These are phyloP conservation scores for Flaveria robusta DNA, from an alignment of 129 eudicot species.

Conservation along the genomic window DNA sequence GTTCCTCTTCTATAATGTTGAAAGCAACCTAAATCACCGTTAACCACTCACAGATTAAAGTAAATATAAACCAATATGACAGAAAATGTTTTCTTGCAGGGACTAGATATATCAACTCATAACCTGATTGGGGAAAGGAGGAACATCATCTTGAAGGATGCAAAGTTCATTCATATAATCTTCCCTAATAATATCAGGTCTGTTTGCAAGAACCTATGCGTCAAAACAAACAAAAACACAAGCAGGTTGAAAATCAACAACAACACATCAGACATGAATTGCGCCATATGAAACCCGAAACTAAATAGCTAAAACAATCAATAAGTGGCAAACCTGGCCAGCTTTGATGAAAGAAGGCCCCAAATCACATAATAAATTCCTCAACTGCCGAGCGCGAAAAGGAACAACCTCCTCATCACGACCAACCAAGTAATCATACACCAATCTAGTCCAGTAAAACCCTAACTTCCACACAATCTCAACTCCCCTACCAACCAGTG, in stretches of 20 bases:
- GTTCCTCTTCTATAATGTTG: conserved; percentile 94
- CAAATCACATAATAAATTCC: conserved; percentile 77
- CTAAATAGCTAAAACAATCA: background rate
- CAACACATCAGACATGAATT: background rate
- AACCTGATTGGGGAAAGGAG: conserved; percentile 95
- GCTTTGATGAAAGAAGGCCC: conserved; percentile 99
- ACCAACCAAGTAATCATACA: conserved; percentile 85
- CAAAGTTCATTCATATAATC: conserved; percentile 99
- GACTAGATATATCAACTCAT: conserved; percentile 23
- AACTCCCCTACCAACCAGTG: conserved; percentile 82
- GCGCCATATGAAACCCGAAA: background rate
- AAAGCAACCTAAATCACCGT: conserved; percentile 82
- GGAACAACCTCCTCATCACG: conserved; percentile 99
- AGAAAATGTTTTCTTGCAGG: conserved; percentile 12
- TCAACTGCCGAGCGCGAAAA: conserved; percentile 89
- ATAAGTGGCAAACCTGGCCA: conserved; percentile 69
- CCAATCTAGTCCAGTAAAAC: conserved; percentile 77
- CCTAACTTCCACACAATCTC: conserved; percentile 97
- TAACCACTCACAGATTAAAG: conserved; percentile 42
- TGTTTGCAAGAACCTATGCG: conserved; percentile 89
- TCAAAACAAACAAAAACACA: no score
- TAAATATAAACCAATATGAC: conserved; percentile 13
- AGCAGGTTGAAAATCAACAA: background rate
- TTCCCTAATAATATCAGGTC: conserved; percentile 98
- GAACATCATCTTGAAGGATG: conserved; percentile 99